A percentile compares a stretch with the other conserved stretches of the same genome.
These are phyloP conservation scores for Diaporthe velutina DNA, from an alignment of 2,329 filamentous ascomycete species.

Conservation along the genomic window DNA sequence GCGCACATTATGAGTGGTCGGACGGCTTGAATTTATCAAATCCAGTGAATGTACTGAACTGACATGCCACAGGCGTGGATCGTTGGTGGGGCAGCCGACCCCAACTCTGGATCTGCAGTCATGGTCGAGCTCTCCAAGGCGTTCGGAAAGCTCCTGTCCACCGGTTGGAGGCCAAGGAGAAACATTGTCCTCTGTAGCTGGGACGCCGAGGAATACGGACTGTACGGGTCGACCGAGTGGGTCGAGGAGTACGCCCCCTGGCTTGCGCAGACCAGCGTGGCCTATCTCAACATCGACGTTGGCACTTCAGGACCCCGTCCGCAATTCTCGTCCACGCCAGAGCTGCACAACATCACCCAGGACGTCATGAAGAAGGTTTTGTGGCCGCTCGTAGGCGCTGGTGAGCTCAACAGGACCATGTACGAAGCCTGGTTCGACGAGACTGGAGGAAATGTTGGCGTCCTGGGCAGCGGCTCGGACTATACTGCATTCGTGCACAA, in stretches of 20 bases:
- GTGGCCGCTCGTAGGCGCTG: background rate
- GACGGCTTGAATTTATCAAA: background rate
- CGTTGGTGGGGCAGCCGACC: slow-evolving; percentile 87
- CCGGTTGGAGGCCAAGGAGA: slow-evolving; percentile 86
- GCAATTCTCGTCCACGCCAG: background rate
- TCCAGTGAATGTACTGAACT: background rate
- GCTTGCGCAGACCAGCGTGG: slow-evolving; percentile 65
- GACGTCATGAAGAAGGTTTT: slow-evolving; percentile 23
- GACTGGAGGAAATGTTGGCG: background rate
- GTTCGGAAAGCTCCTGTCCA: slow-evolving; percentile 78
- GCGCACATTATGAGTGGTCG: background rate
- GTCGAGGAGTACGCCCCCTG: slow-evolving; percentile 90
- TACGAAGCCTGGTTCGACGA: slow-evolving; percentile 15
- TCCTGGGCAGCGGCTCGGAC: slow-evolving; percentile 19
- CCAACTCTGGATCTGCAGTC: slow-evolving; percentile 83
- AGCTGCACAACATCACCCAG: slow-evolving; percentile 17
- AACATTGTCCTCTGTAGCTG: slow-evolving; percentile 80
- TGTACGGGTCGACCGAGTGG: slow-evolving; percentile 92
- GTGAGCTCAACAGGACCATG: slow-evolving; percentile 11
- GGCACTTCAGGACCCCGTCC: background rate
- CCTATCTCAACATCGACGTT: slow-evolving; percentile 17
- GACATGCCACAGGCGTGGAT: slow-evolving; percentile 64
- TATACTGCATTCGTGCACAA: slow-evolving; percentile 22
- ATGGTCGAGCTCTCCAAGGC: slow-evolving; percentile 82
- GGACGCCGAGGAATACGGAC: slow-evolving; percentile 88